Percentiles rank a stretch among this genome's conserved stretches.
Conservation (phyloP, 192 early-diverging fungal genomes). For the Glomus cerebriforme region DNA sequence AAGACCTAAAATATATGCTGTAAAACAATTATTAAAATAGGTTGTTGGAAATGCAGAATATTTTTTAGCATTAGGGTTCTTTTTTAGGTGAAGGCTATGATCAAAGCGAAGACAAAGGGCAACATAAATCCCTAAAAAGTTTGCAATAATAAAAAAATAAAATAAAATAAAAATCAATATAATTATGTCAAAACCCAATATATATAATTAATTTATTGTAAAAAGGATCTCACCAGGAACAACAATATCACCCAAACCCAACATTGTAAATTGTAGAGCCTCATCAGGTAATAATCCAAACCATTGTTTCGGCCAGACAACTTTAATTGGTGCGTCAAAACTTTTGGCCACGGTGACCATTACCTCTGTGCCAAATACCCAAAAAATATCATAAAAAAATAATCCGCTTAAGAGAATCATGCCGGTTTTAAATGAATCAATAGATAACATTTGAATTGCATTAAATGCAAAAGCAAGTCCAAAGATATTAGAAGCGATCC, state of each 20-base stretch:
- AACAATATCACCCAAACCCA: constrained; percentile 96
- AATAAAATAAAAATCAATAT: background rate
- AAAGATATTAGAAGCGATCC: constrained; percentile 88
- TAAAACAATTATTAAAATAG: constrained; percentile 84
- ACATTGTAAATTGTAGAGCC: constrained; percentile 76
- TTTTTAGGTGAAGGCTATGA: constrained; percentile 69
- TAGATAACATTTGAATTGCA: constrained; percentile 80
- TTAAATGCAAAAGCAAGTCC: constrained; percentile 86
- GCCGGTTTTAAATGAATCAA: constrained; percentile 97
- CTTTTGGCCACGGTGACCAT: constrained; percentile 98
- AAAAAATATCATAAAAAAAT: constrained; percentile 97
- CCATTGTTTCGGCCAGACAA: constrained; percentile 81
- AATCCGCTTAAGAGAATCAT: constrained; percentile 88
- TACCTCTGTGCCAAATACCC: constrained; percentile 98
- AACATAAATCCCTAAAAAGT: constrained; percentile 75
- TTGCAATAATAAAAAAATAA: background rate
- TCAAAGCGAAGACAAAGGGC: constrained; percentile 91
- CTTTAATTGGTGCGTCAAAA: constrained; percentile 97
- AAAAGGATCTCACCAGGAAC: constrained; percentile 71
- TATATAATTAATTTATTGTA: background rate
- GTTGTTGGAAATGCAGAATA: constrained; percentile 74
- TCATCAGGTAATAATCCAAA: constrained; percentile 51
- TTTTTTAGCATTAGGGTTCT: constrained; percentile 54
- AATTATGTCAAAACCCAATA: background rate
- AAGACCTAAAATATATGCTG: constrained; percentile 82